Percentiles rank a stretch among this genome's conserved stretches.
Conservation (phyloP, 768 basidiomycete species). For the Hortiboletus campestris region DNA sequence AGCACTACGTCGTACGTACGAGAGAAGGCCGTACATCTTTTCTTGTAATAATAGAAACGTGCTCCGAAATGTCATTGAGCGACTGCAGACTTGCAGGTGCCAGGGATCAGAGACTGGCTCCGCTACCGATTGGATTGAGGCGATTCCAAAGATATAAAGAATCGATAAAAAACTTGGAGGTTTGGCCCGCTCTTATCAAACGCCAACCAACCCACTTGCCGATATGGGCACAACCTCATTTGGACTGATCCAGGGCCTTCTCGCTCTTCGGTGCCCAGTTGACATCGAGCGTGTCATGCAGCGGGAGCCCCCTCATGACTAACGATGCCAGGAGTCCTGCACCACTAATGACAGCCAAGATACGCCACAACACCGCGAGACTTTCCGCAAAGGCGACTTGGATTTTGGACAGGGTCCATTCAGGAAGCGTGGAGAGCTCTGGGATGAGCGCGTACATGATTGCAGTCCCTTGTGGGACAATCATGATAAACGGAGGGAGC, state of each 20-base stretch:
- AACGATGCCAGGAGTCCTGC: slow-evolving; percentile 5
- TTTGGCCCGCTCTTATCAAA: too few relatives aligned
- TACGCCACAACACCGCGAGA: slow-evolving; percentile 41
- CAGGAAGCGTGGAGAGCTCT: slow-evolving; percentile 32
- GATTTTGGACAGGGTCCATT: slow-evolving; percentile 35
- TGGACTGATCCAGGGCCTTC: background rate
- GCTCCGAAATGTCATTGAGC: too few relatives aligned
- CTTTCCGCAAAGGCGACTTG: slow-evolving; percentile 41
- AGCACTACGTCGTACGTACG: too few relatives aligned
- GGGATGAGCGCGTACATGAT: slow-evolving; percentile 49
- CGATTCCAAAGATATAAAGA: too few relatives aligned
- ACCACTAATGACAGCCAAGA: slow-evolving; percentile 36
- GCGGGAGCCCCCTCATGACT: slow-evolving; percentile 4
- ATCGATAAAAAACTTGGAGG: too few relatives aligned
- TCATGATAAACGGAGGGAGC: slow-evolving; percentile 40
- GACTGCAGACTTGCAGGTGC: too few relatives aligned
- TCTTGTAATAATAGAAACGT: too few relatives aligned
- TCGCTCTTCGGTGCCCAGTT: background rate
- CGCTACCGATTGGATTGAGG: too few relatives aligned
- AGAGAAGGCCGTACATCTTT: too few relatives aligned
- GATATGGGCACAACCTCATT: too few relatives aligned
- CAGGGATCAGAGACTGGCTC: too few relatives aligned
- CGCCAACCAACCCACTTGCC: too few relatives aligned
- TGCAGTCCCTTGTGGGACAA: slow-evolving; percentile 38
- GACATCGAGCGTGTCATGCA: slow-evolving; percentile 1